Conservation (phyloP, 768 basidiomycete genomes). For the Trichaptum fuscoviolaceum region DNA sequence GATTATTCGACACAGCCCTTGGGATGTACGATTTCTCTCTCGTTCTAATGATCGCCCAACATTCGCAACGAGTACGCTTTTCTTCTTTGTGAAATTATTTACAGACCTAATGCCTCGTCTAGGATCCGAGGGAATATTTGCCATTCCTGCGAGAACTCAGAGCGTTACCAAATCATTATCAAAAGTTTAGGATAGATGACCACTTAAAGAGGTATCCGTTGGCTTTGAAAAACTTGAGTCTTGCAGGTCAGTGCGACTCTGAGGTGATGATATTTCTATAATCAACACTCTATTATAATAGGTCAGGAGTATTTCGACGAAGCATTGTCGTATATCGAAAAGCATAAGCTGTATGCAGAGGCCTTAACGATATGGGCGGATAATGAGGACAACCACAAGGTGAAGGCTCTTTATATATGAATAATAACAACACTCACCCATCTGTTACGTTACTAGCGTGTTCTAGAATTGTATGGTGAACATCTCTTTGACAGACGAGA, state of each 20-base stretch:
- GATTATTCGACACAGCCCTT: conserved; percentile 87
- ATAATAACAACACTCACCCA: neutral
- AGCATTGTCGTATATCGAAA: conserved; percentile 73
- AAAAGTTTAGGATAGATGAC: conserved; percentile 89
- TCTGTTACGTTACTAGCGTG: conserved; percentile 34
- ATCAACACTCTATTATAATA: conserved; percentile 24
- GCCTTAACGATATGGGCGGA: conserved; percentile 73
- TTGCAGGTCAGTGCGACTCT: conserved; percentile 50
- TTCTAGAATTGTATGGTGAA: conserved; percentile 75
- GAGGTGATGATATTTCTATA: conserved; percentile 9
- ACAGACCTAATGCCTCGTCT: conserved; percentile 9
- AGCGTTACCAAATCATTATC: conserved; percentile 73
- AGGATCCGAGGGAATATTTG: conserved; percentile 98
- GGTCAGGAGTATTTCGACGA: conserved; percentile 73
- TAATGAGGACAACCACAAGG: conserved; percentile 54
- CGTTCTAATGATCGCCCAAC: conserved; percentile 93
- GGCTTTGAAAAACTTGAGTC: conserved; percentile 68
- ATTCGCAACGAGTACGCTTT: conserved; percentile 80
- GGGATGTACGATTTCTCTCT: conserved; percentile 99
- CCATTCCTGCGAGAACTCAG: conserved; percentile 93
- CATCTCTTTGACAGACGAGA: conserved; percentile 84
- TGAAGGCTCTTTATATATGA: conserved; percentile 21
- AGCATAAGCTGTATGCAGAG: conserved; percentile 65
- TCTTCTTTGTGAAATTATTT: conserved; percentile 3
- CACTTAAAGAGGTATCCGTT: conserved; percentile 72